Evolutionary conservation across 1,139 yeast genomes (phyloP), one percentile per base, ranked within the genome.

Genomic region (Lodderomyces elongisporus): DNA sequence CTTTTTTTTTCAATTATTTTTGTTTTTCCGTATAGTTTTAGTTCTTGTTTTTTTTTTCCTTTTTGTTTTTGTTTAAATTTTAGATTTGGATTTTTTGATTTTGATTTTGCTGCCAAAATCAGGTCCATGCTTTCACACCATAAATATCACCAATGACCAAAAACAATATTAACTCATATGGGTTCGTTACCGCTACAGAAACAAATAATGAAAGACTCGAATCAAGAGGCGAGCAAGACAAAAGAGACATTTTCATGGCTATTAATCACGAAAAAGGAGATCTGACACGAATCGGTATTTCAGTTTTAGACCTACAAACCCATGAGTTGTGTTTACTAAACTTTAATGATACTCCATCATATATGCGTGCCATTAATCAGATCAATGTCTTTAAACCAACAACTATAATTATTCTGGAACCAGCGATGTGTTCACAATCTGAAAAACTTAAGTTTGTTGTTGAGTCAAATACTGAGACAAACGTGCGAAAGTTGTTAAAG

Each of bases 331-430:
- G 42, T 3, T 35, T 62, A 13, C 51, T 60, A 3, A 60, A 54
- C 10, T 55, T 62, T 23, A 45, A 55, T 14, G 76, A 70, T 41
- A 60, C 75, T 0, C 72, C 62, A 42, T 66, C 73, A 0, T 68
- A 56, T 41, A 67, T 66, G 2, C 48, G 73, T 33, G 63, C 73
- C 0, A 48, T 70, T 7, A 69, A 70, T 40, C 65, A 63, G 37
- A 33, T 69, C 0, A 56, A 57, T 15, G 54, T 66, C 2, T 53
- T 51, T 35, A 51, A 51, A 21, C 70, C 74, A 0, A 46, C 60
- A 1, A 66, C 58, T 25, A 52, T 66, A 2, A 36, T 66, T 3
- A 33, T 67, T 4, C 67, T 72, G 1, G 38, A 39, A 8, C 35
- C 51, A 2, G 54, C 49, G 2, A 31, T 7, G 22, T 8, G 39